Base-by-base conservation (phyloP, 192 early-diverging fungal genomes). In the Podila epicladia region DNA sequence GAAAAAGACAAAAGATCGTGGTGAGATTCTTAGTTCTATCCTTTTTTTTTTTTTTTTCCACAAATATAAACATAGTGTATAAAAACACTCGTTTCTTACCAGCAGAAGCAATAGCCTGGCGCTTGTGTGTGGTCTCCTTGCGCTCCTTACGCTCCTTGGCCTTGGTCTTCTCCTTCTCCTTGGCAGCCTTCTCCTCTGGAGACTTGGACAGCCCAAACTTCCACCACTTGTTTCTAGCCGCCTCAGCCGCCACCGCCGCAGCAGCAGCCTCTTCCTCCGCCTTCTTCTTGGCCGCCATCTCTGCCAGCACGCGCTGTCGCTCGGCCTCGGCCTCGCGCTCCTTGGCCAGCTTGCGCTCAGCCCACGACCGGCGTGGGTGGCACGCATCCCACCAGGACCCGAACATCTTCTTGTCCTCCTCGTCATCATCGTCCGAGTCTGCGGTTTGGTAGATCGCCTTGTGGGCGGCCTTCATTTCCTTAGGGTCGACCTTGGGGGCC, bases 381-480 rank as follows among this genome's bases (percentile, higher is more conserved):
- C 77, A 80, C 17, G 35, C 35, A 37, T 71, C 77, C 77, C 77
- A 80, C 77, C 77, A 80, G 61, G 70, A 64, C 1, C 77, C 77
- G 62, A 80, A 80, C 55, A 58, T 28, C 58, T 73, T 80, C 67
- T 80, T 80, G 53, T 80, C 77, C 2, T 37, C 62, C 32, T 76
- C 74, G 11, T 73, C 71, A 2, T 73, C 71, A 13, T 60, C 62
- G 5, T 63, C n/a, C 1, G 24, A 17, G 9, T 79, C 69, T 0
- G 22, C 29, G 4, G 29, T 31, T 6, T n/a, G 29, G 19, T 80
- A 80, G 4, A 80, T 48, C 4, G 77, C 77, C 2, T 48, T 64
- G 49, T 80, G 77, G 9, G 71, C 77, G 48, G 68, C 71, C 57
- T 69, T 72, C 77, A 80, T 80, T 63, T 80, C 77, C 62, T 80